Percentiles rank a stretch among this genome's conserved stretches.
phyloP scores from a whole-genome alignment of 108 stramenopile species.

The Nitzschia putrida region DNA sequence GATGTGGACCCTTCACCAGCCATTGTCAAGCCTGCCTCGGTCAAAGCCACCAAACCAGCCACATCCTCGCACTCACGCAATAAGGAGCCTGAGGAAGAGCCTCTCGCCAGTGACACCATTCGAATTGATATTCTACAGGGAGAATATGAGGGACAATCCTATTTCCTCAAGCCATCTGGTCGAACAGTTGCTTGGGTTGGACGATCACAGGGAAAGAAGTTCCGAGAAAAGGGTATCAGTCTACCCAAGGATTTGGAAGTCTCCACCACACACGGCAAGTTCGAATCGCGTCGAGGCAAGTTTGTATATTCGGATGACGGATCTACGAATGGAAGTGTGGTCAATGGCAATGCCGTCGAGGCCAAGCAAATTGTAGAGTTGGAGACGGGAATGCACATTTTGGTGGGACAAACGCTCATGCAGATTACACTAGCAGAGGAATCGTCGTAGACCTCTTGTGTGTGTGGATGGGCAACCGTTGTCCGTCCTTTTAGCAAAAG shows the following conservation, averaged over 20 bases:
- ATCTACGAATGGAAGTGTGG: constrained; percentile 75
- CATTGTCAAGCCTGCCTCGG: neutral
- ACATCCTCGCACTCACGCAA: neutral
- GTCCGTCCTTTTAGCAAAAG: too few relatives aligned
- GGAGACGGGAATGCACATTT: constrained; percentile 52
- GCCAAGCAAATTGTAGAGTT: constrained; percentile 43
- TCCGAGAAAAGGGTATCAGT: constrained; percentile 66
- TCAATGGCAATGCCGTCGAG: constrained; percentile 40
- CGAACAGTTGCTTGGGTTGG: constrained; percentile 59
- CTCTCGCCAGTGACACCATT: constrained; percentile 10
- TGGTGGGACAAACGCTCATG: constrained; percentile 45
- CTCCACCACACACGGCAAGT: constrained; percentile 82
- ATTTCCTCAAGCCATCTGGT: constrained; percentile 43
- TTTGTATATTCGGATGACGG: constrained; percentile 75
- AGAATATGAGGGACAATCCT: constrained; percentile 50
- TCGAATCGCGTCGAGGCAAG: constrained; percentile 39
- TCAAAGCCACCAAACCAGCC: constrained; percentile 9
- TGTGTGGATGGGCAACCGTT: too few relatives aligned
- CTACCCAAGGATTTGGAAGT: constrained; percentile 77
- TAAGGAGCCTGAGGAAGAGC: neutral
- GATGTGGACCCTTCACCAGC: too few relatives aligned
- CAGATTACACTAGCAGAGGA: constrained; percentile 27
- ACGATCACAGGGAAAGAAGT: constrained; percentile 77
- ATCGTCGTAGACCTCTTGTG: too few relatives aligned
- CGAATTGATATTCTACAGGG: constrained; percentile 55